Evolutionary conservation across 805 yeast genomes (phyloP), one percentile per base, ranked within the genome.

Genomic region (Lipomyces anomalus): DNA sequence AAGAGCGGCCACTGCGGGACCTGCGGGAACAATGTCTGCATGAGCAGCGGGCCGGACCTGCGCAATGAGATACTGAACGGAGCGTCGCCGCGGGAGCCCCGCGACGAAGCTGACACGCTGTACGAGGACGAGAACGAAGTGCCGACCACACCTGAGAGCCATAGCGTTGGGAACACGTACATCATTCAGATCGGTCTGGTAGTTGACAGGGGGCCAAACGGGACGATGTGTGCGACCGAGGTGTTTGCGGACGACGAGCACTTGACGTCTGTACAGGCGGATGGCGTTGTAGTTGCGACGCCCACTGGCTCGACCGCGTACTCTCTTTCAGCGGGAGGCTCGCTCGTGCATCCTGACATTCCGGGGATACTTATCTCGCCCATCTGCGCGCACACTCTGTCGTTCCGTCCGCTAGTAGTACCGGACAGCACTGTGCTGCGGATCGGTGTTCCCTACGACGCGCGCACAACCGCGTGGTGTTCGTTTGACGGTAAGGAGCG

Each of bases 381-480:
- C 0, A 89, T 90, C 48, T 90, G 97, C 62, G 97, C 97, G 1
- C 97, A 90, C 61, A 85, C 97, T 0, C 72, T 90, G 36, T 84
- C 95, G 3, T 90, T 90, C 67, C 72, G 97, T 55, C 97, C 97
- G 2, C 82, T 90, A 40, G 71, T 90, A 47, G 70, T 90, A 21
- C 97, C 97, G 0, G 97, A 90, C 64, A 84, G 90, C 16, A 86
- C 87, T 86, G 72, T 75, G 21, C 67, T 89, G 47, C 82, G 79
- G 55, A 82, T 90, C 4, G 84, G 84, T 57, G 90, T 88, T 2
- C 95, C 97, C 0, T 43, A 61, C 3, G 73, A 72, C 45, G 82
- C 95, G 35, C 69, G 98, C 41, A 78, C 94, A 2, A 84, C 95
- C 0, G 96, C 97, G 0, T 92, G 95, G 95, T 94, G 94, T 2